Percentiles rank a stretch among this genome's conserved stretches.
phyloP scores from a whole-genome alignment of 805 yeast species.

The Wickerhamomyces queroliae region DNA sequence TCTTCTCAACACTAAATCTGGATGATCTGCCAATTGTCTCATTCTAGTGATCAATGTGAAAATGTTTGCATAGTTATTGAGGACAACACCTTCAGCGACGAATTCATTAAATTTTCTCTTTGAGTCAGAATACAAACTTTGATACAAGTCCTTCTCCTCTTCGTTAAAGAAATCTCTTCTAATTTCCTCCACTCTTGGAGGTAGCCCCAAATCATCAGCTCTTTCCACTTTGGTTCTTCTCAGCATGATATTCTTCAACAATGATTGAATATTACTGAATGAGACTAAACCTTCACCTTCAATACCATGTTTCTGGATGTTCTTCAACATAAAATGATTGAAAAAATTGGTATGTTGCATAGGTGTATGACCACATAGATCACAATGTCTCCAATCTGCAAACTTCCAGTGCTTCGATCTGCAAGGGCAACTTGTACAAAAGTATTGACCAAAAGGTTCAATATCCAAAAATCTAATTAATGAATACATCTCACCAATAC shows the following conservation, averaged over 20 bases:
- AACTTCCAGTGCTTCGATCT: constrained; percentile 79
- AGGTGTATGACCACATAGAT: constrained; percentile 81
- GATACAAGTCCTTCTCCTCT: constrained; percentile 90
- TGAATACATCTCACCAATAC: constrained; percentile 96
- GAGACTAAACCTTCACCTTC: constrained; percentile 77
- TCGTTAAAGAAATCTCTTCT: constrained; percentile 85
- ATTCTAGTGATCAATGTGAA: constrained; percentile 93
- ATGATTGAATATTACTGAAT: constrained; percentile 67
- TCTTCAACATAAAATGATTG: constrained; percentile 92
- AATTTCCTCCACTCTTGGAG: constrained; percentile 91
- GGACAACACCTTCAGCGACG: constrained; percentile 93
- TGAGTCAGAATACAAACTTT: constrained; percentile 80
- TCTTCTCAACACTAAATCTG: constrained; percentile 84
- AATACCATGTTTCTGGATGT: constrained; percentile 81
- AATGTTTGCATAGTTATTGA: constrained; percentile 95
- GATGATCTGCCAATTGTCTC: constrained; percentile 98
- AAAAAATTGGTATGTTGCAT: constrained; percentile 95
- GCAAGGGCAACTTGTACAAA: constrained; percentile 92
- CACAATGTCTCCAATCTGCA: constrained; percentile 78
- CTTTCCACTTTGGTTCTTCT: constrained; percentile 94
- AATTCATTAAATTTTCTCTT: constrained; percentile 84
- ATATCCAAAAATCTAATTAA: constrained; percentile 78
- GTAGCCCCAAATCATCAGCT: constrained; percentile 95
- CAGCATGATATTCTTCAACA: constrained; percentile 79
- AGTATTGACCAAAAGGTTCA: constrained; percentile 83